phyloP scores from a whole-genome alignment of 805 yeast genomes.

The Kockiozyma suomiensis region DNA sequence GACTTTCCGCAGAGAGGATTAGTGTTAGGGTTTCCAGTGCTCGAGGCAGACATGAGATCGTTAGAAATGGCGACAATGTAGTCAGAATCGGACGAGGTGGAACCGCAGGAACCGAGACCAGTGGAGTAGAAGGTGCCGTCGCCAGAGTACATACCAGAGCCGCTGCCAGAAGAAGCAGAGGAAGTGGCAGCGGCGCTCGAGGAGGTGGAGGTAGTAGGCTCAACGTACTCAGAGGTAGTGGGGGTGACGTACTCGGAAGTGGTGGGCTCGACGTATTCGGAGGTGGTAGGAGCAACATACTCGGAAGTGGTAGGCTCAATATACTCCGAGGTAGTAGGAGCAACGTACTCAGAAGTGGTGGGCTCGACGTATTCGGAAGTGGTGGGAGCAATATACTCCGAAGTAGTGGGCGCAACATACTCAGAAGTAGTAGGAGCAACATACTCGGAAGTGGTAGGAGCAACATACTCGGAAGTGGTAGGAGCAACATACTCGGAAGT shows the following conservation, averaged over 20 bases:
- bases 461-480: conserved; percentile 11
- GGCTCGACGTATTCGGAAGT: conserved; percentile 21
- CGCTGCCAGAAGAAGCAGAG: conserved; percentile 20
- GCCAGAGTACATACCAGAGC: conserved; percentile 40
- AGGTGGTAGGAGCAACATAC: conserved; percentile 11
- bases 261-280: conserved; percentile 22
- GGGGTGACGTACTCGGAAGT: conserved; percentile 15
- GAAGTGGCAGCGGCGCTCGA: conserved; percentile 12
- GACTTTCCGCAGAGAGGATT: conserved; percentile 55
- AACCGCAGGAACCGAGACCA: conserved; percentile 61
- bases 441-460: conserved; percentile 10
- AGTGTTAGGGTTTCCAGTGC: conserved; percentile 46
- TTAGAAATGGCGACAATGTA: conserved; percentile 56
- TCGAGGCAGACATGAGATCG: conserved; percentile 48
- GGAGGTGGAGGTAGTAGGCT: conserved; percentile 16
- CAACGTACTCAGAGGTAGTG: conserved; percentile 14
- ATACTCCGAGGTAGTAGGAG: conserved; percentile 13
- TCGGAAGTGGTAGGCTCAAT: conserved; percentile 22
- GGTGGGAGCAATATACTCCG: conserved; percentile 17
- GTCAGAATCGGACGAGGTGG: conserved; percentile 50
- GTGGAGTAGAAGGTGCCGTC: conserved; percentile 45
- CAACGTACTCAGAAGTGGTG: conserved; percentile 18
- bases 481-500: conserved; percentile 5
- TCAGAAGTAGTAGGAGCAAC: conserved; percentile 19
- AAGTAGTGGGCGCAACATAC: conserved; percentile 14